Evolutionary conservation across 805 yeast genomes (phyloP).

Genomic region (Candida parachauliodes): DNA sequence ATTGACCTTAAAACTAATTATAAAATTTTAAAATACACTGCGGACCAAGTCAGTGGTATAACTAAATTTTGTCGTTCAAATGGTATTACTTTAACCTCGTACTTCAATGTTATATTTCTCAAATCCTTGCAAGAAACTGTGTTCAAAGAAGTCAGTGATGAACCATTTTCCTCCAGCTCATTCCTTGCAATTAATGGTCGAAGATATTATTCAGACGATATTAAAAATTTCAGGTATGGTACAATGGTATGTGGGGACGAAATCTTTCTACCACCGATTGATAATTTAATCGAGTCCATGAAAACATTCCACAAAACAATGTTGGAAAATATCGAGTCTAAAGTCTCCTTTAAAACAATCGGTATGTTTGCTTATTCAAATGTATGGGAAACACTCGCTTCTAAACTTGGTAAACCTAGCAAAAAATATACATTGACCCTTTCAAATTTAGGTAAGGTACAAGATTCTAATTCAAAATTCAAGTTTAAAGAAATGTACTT

Average conservation of each 20-base stretch:
- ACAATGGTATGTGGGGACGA: slow-evolving; percentile 12
- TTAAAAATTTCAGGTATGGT: slow-evolving; percentile 10
- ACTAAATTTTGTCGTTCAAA: slow-evolving; percentile 15
- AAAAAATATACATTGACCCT: slow-evolving; percentile 14
- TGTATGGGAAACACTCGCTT: slow-evolving; percentile 12
- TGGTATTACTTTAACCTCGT: slow-evolving; percentile 21
- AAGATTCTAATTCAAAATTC: slow-evolving; percentile 9
- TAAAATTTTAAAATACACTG: slow-evolving; percentile 13
- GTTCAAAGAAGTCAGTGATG: slow-evolving; percentile 7
- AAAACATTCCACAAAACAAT: slow-evolving; percentile 9
- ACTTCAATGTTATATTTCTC: slow-evolving; percentile 15
- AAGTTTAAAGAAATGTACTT: slow-evolving; percentile 15
- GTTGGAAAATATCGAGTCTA: slow-evolving; percentile 9
- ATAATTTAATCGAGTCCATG: slow-evolving; percentile 7
- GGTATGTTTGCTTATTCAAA: slow-evolving; percentile 14
- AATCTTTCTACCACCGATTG: slow-evolving; percentile 10
- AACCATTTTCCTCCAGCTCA: slow-evolving; percentile 10
- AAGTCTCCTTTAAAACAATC: slow-evolving; percentile 10
- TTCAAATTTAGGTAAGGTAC: slow-evolving; percentile 19
- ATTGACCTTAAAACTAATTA: slow-evolving; percentile 11
- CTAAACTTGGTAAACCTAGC: slow-evolving; percentile 12
- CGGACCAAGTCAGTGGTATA: slow-evolving; percentile 11
- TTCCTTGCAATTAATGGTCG: slow-evolving; percentile 17
- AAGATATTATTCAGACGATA: slow-evolving; percentile 15
- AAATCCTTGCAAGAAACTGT: slow-evolving; percentile 16